Evolutionary conservation across 75 land plant species (phyloP), one percentile per base, ranked within the genome.

Genomic region (Azolla pinnata): DNA sequence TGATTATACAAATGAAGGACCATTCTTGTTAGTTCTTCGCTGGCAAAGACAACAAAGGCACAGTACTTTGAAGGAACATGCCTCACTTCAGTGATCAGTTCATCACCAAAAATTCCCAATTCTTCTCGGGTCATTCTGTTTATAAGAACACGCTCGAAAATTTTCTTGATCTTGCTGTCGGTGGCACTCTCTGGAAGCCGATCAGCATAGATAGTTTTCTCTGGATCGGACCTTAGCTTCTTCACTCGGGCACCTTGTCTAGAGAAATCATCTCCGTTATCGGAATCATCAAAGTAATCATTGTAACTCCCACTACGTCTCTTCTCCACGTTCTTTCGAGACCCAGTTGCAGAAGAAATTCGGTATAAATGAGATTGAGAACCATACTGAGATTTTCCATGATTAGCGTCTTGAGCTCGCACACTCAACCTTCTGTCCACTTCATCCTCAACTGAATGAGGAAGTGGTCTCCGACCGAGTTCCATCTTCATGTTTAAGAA

Each of bases 401-500:
- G 34, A 7, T 57, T 38, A 20, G 18, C 44, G 24, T 57, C 35
- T 3, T 31, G 42, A 57, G 10, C 24, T 1, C 59, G 35, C 25
- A 14, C 9, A 27, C 29, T 52, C 27, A 52, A 29, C 54, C 29
- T 52, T 14, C 29, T 52, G 2, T 52, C 54, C 2, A 14, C 54
- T 25, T 52, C 54, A 23, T 52, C 54, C 4, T 52, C 54, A 1
- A 24, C 54, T 24, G 29, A 52, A 52, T 25, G 27, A 29, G 54
- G 54, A 26, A 52, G 29, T 24, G 29, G 30, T 33, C 50, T 70
- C 29, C 71, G 33, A 12, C 73, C 73, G 8, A 70, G 44, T 25
- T 70, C 73, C 61, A 70, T 70, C 44, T 70, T 70, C 70, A 70
- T 70, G 54, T 66, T 35, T 17, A 38, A n/a, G 44, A 70, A 70